Evolutionary conservation across 495 filamentous ascomycete species (phyloP).

Genomic region (Penicillium coprophilum): DNA sequence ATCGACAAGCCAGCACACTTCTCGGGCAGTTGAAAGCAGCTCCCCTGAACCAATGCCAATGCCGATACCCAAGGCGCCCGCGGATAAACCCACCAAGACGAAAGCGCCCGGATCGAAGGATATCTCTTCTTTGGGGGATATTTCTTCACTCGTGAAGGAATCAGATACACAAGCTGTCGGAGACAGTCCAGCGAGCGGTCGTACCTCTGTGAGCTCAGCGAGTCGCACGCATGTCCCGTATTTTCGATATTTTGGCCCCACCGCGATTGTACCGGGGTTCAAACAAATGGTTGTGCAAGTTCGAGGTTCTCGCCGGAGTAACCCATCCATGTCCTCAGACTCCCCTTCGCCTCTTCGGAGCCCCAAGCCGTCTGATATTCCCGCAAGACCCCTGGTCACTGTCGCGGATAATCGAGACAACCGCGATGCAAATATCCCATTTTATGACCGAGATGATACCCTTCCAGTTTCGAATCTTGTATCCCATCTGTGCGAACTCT

Average conservation of each 20-base stretch:
- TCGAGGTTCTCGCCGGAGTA: slow-evolving; percentile 51
- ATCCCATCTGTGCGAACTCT: slow-evolving; percentile 69
- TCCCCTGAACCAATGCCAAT: slow-evolving; percentile 30
- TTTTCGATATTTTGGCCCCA: slow-evolving; percentile 85
- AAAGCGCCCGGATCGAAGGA: slow-evolving; percentile 25
- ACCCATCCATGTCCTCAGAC: slow-evolving; percentile 50
- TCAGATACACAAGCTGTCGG: slow-evolving; percentile 28
- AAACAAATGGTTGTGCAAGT: slow-evolving; percentile 86
- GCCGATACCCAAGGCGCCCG: slow-evolving; percentile 7
- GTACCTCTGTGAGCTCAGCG: slow-evolving; percentile 42
- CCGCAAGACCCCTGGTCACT: slow-evolving; percentile 22
- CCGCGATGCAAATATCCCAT: slow-evolving; percentile 65
- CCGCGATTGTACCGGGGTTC: slow-evolving; percentile 87
- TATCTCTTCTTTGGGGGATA: slow-evolving; percentile 21
- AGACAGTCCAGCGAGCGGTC: slow-evolving; percentile 45
- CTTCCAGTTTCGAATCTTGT: slow-evolving; percentile 69
- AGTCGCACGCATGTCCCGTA: slow-evolving; percentile 72
- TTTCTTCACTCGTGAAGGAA: slow-evolving; percentile 28
- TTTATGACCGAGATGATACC: slow-evolving; percentile 71
- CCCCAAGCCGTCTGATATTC: slow-evolving; percentile 31
- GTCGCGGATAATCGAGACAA: slow-evolving; percentile 43
- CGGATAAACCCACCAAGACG: slow-evolving; percentile 23
- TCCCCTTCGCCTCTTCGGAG: slow-evolving; percentile 40
- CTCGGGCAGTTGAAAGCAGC: slow-evolving; percentile 29
- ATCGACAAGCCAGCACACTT: slow-evolving; percentile 14